Evolutionary conservation across 768 basidiomycete genomes (phyloP).

Genomic region (Psilocybe azurescens): DNA sequence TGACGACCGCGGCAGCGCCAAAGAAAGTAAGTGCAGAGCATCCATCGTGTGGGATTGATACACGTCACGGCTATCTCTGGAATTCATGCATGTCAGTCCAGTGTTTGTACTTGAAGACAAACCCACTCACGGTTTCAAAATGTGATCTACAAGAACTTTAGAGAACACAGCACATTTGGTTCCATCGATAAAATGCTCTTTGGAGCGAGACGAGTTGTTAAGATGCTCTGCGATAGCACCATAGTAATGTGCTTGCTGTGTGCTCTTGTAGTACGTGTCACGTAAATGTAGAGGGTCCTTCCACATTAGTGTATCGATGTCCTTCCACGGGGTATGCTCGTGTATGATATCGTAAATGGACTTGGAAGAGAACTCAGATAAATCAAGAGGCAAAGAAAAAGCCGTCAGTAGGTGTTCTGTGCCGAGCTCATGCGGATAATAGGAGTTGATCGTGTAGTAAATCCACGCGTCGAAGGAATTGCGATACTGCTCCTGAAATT

Average conservation of each 20-base stretch:
- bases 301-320: conserved; percentile 7
- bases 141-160: not conserved
- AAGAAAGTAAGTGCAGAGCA: no score
- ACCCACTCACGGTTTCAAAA: conserved; percentile 3
- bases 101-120: no score
- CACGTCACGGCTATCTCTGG: no score
- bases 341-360: conserved; percentile 6
- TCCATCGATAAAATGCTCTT: conserved; percentile 6
- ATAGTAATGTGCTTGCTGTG: conserved; percentile 3
- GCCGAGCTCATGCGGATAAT: conserved; percentile 2
- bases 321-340: conserved; percentile 2
- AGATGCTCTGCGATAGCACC: conserved; percentile 6
- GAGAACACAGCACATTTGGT: conserved; percentile 3
- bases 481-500: not conserved
- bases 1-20: no score
- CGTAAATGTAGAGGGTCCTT: conserved; percentile 10
- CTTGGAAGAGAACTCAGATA: not conserved
- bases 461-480: conserved; percentile 5
- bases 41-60: no score
- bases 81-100: no score
- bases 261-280: not conserved
- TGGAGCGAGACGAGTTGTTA: not conserved
- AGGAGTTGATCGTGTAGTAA: not conserved
- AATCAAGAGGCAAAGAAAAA: not conserved
- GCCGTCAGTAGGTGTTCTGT: conserved; percentile 4